Conservation (phyloP, 2,329 filamentous ascomycete genomes). For the Aspergillus ibericus region DNA sequence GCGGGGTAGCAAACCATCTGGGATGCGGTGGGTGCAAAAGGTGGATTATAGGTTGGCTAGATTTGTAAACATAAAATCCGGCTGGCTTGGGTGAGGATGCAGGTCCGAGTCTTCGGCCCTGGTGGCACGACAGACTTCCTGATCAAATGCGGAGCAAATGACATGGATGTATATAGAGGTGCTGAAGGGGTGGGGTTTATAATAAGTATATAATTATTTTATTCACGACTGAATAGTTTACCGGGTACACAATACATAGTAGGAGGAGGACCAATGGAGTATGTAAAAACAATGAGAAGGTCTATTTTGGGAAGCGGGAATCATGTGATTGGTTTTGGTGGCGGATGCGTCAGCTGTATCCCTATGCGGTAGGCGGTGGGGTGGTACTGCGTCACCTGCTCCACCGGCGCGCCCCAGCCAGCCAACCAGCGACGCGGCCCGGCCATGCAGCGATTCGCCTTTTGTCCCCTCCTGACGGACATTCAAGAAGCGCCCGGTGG, state of each 20-base stretch:
- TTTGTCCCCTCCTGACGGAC: neutral
- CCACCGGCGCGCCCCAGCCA: neutral
- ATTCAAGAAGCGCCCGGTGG: neutral
- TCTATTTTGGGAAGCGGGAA: neutral
- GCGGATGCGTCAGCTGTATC: neutral
- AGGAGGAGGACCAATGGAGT: no score
- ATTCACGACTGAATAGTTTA: no score
- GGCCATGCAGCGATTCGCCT: slow-evolving; percentile 2
- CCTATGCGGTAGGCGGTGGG: neutral
- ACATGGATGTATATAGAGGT: no score
- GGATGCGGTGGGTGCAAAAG: neutral
- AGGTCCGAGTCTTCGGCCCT: no score
- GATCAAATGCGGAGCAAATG: no score
- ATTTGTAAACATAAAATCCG: neutral
- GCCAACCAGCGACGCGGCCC: slow-evolving; percentile 3
- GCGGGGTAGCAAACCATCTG: neutral
- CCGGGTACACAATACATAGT: no score
- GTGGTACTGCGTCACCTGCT: slow-evolving; percentile 5
- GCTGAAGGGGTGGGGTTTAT: no score
- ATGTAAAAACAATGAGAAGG: neutral
- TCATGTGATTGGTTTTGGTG: neutral
- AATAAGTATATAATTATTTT: no score
- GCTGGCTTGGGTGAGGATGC: neutral
- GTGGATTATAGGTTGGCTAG: neutral
- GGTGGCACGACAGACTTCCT: no score